Conservation (phyloP, 768 basidiomycete genomes). For the Kwoniella heveanensis region DNA sequence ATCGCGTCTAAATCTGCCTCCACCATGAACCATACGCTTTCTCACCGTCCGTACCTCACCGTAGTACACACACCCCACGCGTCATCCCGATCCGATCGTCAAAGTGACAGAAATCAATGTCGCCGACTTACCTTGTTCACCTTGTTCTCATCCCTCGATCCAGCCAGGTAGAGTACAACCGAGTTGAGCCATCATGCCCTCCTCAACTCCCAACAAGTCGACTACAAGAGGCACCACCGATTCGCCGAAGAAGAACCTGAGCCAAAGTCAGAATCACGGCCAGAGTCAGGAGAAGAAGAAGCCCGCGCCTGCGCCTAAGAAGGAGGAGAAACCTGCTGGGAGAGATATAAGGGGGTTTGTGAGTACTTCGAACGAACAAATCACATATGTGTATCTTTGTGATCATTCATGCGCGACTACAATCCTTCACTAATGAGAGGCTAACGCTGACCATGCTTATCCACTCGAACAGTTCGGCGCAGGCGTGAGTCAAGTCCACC, state of each 20-base stretch:
- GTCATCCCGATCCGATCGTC: neutral
- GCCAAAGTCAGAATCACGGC: slow-evolving; percentile 1
- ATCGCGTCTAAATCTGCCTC: too few relatives aligned
- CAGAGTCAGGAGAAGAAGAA: slow-evolving; percentile 23
- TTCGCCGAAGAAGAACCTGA: slow-evolving; percentile 9
- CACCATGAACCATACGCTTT: too few relatives aligned
- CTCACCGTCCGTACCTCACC: too few relatives aligned
- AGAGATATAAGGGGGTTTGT: slow-evolving; percentile 49
- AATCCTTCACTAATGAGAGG: too few relatives aligned
- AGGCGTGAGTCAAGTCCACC: slow-evolving; percentile 5
- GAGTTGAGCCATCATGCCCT: slow-evolving; percentile 9
- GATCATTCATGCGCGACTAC: too few relatives aligned
- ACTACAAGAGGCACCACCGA: neutral
- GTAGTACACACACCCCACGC: neutral
- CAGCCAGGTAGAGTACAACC: too few relatives aligned
- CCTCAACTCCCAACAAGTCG: slow-evolving; percentile 18
- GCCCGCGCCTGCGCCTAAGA: slow-evolving; percentile 17
- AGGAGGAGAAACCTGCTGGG: slow-evolving; percentile 28
- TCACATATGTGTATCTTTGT: too few relatives aligned
- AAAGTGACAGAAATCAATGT: too few relatives aligned
- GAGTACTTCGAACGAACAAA: too few relatives aligned
- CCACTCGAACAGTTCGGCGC: slow-evolving; percentile 8
- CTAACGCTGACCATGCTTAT: neutral
- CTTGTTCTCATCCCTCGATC: too few relatives aligned
- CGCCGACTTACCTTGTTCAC: too few relatives aligned